phyloP scores from a whole-genome alignment of 164 flowering plant species.

The Piper betle region DNA sequence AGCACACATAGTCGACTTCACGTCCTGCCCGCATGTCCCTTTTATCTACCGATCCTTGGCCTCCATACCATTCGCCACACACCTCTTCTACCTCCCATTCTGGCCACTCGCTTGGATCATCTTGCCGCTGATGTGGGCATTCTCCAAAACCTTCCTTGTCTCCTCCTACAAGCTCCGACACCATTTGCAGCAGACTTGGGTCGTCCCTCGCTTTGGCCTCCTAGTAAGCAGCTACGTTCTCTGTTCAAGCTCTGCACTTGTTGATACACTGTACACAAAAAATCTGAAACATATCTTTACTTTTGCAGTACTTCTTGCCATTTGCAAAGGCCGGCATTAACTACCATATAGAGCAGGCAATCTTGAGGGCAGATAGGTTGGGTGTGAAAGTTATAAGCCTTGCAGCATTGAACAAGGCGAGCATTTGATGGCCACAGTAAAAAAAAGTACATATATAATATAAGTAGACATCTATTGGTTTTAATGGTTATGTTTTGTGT shows the following conservation, averaged over 20 bases:
- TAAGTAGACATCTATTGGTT: too few relatives aligned
- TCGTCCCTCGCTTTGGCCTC: slow-evolving; percentile 75
- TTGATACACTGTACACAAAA: too few relatives aligned
- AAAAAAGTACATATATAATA: background rate
- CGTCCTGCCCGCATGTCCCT: slow-evolving; percentile 49
- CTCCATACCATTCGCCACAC: slow-evolving; percentile 37
- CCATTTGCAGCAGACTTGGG: slow-evolving; percentile 62
- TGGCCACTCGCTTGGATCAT: slow-evolving; percentile 38
- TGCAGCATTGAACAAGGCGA: slow-evolving; percentile 92
- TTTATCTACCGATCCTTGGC: slow-evolving; percentile 44
- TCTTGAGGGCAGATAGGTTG: slow-evolving; percentile 58
- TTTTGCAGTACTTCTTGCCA: slow-evolving; percentile 77
- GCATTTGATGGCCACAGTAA: background rate
- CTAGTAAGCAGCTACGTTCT: slow-evolving; percentile 32
- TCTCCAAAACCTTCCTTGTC: slow-evolving; percentile 46
- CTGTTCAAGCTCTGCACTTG: too few relatives aligned
- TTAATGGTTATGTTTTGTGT: too few relatives aligned
- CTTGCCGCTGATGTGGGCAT: slow-evolving; percentile 60
- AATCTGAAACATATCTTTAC: too few relatives aligned
- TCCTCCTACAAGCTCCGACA: slow-evolving; percentile 50
- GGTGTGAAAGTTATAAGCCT: slow-evolving; percentile 88
- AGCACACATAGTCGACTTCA: slow-evolving; percentile 66
- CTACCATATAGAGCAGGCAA: slow-evolving; percentile 70
- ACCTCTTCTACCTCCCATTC: slow-evolving; percentile 34
- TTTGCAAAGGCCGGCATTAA: slow-evolving; percentile 77